Percentiles rank a stretch among this genome's conserved stretches.
phyloP scores from a whole-genome alignment of 1,139 yeast species.

The Petasospora fabianii region DNA sequence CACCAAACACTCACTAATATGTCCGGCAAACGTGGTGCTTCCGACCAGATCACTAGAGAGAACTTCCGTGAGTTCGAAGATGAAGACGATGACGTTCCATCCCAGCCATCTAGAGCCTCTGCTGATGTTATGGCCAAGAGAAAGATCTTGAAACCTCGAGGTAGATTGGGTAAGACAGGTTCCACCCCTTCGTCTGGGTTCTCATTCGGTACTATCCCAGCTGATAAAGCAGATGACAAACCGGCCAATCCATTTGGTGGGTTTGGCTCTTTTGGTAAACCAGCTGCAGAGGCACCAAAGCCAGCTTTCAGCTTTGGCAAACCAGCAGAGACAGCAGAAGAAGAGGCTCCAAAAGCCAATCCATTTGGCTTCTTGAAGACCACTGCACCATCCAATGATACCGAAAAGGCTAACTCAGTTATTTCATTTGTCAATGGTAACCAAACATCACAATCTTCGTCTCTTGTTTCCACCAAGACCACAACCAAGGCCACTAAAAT shows the following conservation, averaged over 20 bases:
- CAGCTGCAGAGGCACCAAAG: slow-evolving; percentile 8
- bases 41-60: slow-evolving; percentile 52
- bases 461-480: slow-evolving; percentile 15
- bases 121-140: slow-evolving; percentile 62
- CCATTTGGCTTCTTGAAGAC: slow-evolving; percentile 11
- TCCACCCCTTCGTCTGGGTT: slow-evolving; percentile 12
- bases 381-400: not conserved
- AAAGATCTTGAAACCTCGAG: slow-evolving; percentile 60
- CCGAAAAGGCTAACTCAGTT: slow-evolving; percentile 4
- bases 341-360: slow-evolving; percentile 10
- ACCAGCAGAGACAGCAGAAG: slow-evolving; percentile 11
- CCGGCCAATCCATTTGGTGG: slow-evolving; percentile 13
- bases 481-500: slow-evolving; percentile 36
- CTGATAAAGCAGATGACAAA: slow-evolving; percentile 5
- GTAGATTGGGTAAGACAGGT: slow-evolving; percentile 26
- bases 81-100: slow-evolving; percentile 36
- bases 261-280: slow-evolving; percentile 10
- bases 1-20: slow-evolving; percentile 8
- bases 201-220: slow-evolving; percentile 14
- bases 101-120: slow-evolving; percentile 47
- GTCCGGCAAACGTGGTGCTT: slow-evolving; percentile 59
- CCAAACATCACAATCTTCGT: not conserved
- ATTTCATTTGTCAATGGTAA: slow-evolving; percentile 5
- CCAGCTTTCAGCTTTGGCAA: slow-evolving; percentile 22
- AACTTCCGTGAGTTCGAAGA: slow-evolving; percentile 31